phyloP scores from a whole-genome alignment of 1,139 yeast species.

The Blastobotrys apis region DNA sequence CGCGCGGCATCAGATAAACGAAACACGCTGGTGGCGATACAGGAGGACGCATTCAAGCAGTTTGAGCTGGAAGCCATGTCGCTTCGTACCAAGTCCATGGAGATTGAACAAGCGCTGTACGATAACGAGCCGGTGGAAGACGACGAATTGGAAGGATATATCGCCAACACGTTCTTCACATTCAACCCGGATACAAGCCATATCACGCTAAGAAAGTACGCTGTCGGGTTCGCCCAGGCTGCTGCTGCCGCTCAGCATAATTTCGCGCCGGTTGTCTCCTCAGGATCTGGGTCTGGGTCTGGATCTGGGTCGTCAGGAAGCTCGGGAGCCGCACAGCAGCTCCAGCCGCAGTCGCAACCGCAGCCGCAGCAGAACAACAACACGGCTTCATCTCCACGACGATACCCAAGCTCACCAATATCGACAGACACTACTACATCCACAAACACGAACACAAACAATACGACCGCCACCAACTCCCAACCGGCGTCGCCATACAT shows the following conservation, averaged over 20 bases:
- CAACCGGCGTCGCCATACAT: conserved; percentile 2
- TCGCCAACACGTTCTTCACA: conserved; percentile 15
- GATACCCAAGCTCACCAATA: not conserved
- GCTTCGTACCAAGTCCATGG: conserved; percentile 6
- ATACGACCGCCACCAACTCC: not conserved
- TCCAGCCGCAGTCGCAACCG: not conserved
- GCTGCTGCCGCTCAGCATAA: conserved; percentile 3
- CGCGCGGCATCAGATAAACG: no score
- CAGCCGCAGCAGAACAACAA: no score
- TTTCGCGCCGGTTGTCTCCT: no score
- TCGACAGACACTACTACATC: no score
- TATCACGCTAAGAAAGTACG: conserved; percentile 14
- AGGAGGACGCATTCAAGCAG: conserved; percentile 14
- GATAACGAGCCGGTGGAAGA: conserved; percentile 12
- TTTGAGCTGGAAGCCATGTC: conserved; percentile 12
- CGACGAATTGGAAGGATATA: conserved; percentile 13
- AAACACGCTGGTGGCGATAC: conserved; percentile 13
- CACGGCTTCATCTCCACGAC: not conserved
- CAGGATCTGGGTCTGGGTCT: not conserved
- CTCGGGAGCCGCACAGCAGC: not conserved
- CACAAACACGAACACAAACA: no score
- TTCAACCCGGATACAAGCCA: conserved; percentile 15
- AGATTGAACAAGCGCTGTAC: conserved; percentile 10
- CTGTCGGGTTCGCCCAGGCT: conserved; percentile 13
- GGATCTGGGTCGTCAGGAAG: not conserved